These are phyloP conservation scores for Diaporthe humulicola DNA, from an alignment of 2,329 filamentous ascomycete genomes.

Conservation along the genomic window DNA sequence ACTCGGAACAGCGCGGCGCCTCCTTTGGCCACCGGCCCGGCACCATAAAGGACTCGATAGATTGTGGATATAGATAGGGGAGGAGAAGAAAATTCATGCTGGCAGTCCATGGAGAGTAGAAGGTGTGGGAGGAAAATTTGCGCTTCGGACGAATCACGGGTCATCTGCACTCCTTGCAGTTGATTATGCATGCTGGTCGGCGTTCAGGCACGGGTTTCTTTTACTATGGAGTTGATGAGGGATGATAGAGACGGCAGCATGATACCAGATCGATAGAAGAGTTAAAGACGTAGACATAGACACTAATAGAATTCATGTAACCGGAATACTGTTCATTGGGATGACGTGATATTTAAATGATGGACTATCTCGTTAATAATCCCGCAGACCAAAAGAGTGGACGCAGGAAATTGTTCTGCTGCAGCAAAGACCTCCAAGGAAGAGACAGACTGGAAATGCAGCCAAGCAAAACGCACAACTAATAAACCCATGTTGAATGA, in stretches of 20 bases:
- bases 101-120: no score
- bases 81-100: neutral
- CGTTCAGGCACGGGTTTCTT: neutral
- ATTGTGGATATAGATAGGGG: neutral
- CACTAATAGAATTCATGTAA: slow-evolving; percentile 9
- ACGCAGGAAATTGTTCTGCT: neutral
- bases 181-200: neutral
- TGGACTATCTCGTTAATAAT: neutral
- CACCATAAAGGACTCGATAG: neutral
- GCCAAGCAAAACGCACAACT: neutral
- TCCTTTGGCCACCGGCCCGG: slow-evolving; percentile 21
- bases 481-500: slow-evolving; percentile 24
- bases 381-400: neutral
- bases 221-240: slow-evolving; percentile 19
- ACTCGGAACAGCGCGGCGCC: slow-evolving; percentile 6
- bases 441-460: neutral
- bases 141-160: neutral
- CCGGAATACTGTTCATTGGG: neutral
- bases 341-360: neutral
- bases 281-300: neutral
- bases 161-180: neutral
- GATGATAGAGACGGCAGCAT: slow-evolving; percentile 27
- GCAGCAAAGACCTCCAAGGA: neutral
- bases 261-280: slow-evolving; percentile 15
- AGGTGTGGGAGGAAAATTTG: neutral